Conservation (phyloP, 2,329 filamentous ascomycete species). For the Amesomyces nigricolor region DNA sequence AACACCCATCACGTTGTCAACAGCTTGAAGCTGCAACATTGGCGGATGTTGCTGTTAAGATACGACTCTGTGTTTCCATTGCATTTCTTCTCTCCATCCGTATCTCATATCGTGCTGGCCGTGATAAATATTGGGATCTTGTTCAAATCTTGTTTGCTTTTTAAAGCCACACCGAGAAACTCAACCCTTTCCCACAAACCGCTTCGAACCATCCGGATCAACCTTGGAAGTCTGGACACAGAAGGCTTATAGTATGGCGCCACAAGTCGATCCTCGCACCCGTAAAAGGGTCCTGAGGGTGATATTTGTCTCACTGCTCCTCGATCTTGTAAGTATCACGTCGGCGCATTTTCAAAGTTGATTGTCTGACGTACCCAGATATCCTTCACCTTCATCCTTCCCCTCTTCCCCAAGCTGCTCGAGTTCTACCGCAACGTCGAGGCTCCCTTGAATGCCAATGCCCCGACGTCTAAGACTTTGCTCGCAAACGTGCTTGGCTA, state of each 20-base stretch:
- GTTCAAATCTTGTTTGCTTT: too few relatives aligned
- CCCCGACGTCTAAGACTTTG: conserved; percentile 52
- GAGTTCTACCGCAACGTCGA: conserved; percentile 93
- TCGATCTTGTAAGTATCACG: conserved; percentile 67
- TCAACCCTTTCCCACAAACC: background rate
- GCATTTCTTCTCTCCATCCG: background rate
- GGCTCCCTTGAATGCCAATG: conserved; percentile 42
- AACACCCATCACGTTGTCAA: conserved; percentile 9
- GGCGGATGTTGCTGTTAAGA: background rate
- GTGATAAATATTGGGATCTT: conserved; percentile 1
- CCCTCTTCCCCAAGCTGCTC: conserved; percentile 89
- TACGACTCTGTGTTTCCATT: background rate
- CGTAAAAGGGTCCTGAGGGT: conserved; percentile 81
- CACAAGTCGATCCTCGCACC: conserved; percentile 44
- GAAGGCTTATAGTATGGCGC: conserved; percentile 33
- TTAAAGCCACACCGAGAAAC: background rate
- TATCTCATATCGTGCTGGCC: conserved; percentile 14
- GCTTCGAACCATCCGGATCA: background rate
- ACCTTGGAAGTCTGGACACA: background rate
- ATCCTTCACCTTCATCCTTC: conserved; percentile 97
- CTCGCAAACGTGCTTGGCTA: conserved; percentile 74
- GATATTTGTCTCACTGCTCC: conserved; percentile 79
- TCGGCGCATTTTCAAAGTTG: background rate
- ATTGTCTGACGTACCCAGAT: conserved; percentile 52
- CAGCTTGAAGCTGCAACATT: conserved; percentile 19